Evolutionary conservation across 768 basidiomycete species (phyloP).

Genomic region (Boletellus ananiceps): DNA sequence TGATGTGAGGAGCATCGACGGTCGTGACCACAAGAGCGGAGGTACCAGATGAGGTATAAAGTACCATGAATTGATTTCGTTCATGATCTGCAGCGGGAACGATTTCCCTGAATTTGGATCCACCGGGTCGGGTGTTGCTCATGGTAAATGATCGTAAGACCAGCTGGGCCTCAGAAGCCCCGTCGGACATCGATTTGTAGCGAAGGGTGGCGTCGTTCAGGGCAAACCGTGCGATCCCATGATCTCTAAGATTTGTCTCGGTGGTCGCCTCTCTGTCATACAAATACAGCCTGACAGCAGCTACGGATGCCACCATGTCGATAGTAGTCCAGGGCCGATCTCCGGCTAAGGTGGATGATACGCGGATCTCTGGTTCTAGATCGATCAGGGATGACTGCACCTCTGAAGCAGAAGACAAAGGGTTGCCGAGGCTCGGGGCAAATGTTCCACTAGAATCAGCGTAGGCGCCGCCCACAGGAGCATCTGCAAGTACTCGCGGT

Average conservation of each 20-base stretch:
- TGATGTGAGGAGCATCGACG: conserved; percentile 87
- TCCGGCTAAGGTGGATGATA: conserved; percentile 19
- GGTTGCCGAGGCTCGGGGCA: conserved; percentile 2
- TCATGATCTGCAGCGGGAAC: conserved; percentile 88
- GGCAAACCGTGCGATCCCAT: conserved; percentile 83
- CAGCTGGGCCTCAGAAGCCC: conserved; percentile 82
- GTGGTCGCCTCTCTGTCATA: conserved; percentile 66
- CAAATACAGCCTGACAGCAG: conserved; percentile 76
- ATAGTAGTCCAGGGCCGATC: conserved; percentile 55
- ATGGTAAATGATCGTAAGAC: conserved; percentile 89
- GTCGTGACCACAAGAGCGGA: conserved; percentile 77
- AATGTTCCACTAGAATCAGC: conserved; percentile 24
- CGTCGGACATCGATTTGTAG: conserved; percentile 76
- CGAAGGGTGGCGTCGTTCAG: conserved; percentile 75
- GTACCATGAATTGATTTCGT: conserved; percentile 88
- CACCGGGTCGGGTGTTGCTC: conserved; percentile 79
- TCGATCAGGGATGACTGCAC: conserved; percentile 11
- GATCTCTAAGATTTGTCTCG: conserved; percentile 57
- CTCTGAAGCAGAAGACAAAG: background rate
- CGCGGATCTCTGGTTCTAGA: conserved; percentile 55
- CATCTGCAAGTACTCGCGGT: conserved; percentile 54
- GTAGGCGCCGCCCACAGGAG: conserved; percentile 39
- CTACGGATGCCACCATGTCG: conserved; percentile 69
- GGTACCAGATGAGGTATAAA: conserved; percentile 72
- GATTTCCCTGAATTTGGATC: conserved; percentile 87